A percentile compares a stretch with the other conserved stretches of the same genome.
Conservation (phyloP, 2,329 filamentous ascomycete species). For the Colletotrichum cordylinicola region DNA sequence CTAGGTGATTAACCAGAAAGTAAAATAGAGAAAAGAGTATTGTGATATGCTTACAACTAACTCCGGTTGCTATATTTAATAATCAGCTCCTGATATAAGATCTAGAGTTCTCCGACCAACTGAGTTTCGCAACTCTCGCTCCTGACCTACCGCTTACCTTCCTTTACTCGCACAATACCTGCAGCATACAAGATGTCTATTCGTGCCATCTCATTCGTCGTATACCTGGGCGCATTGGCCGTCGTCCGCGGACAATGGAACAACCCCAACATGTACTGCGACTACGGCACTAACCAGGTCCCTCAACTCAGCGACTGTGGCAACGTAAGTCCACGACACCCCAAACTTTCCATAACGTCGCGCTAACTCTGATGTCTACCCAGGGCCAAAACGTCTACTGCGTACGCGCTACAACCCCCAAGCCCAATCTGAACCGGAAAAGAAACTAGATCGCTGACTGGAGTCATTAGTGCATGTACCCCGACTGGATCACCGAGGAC, state of each 20-base stretch:
- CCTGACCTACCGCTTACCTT: not conserved
- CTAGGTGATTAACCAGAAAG: not conserved
- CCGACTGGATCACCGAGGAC: not conserved
- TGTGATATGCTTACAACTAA: not conserved
- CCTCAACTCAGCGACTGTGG: not conserved
- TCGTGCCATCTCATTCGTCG: not conserved
- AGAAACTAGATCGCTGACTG: not conserved
- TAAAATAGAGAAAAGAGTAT: not conserved
- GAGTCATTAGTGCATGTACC: not conserved
- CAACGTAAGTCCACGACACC: not conserved
- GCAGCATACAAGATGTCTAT: not conserved
- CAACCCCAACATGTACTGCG: not conserved
- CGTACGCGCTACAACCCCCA: not conserved
- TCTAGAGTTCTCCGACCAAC: accelerated
- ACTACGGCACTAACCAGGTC: not conserved
- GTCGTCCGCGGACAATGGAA: not conserved
- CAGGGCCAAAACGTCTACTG: not conserved
- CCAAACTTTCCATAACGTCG: not conserved
- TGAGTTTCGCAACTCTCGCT: not conserved
- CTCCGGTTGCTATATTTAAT: not conserved
- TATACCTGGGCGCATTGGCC: not conserved
- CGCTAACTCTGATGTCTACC: not conserved
- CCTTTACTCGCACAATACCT: not conserved
- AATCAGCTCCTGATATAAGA: not conserved
- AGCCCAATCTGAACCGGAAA: not conserved